These are phyloP conservation scores for Dactylellina parvicollis DNA, from an alignment of 2,329 filamentous ascomycete genomes.

Conservation along the genomic window DNA sequence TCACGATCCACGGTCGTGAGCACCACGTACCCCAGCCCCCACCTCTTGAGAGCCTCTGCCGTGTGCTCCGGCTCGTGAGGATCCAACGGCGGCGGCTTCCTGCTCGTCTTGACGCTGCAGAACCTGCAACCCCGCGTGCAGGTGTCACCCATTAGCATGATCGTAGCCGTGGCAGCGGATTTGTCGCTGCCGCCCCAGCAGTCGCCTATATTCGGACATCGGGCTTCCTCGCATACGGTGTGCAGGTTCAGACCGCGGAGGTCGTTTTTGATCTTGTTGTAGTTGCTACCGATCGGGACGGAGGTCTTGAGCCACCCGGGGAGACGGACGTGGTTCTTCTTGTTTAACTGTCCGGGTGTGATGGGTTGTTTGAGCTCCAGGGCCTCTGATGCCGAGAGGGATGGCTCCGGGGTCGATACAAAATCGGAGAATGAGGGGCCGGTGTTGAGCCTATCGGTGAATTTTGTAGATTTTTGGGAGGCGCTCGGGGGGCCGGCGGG, in stretches of 20 bases:
- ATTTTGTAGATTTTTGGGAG: slow-evolving; percentile 59
- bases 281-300: slow-evolving; percentile 85
- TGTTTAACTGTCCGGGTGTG: slow-evolving; percentile 67
- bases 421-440: slow-evolving; percentile 74
- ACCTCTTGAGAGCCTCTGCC: slow-evolving; percentile 87
- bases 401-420: slow-evolving; percentile 64
- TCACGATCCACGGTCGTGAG: slow-evolving; percentile 93
- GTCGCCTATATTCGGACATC: slow-evolving; percentile 96
- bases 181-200: slow-evolving; percentile 96
- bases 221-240: slow-evolving; percentile 94
- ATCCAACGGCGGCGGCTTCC: slow-evolving; percentile 80
- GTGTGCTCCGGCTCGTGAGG: slow-evolving; percentile 97
- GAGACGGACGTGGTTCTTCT: slow-evolving; percentile 75
- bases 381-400: slow-evolving; percentile 64
- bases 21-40: slow-evolving; percentile 96
- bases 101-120: slow-evolving; percentile 92
- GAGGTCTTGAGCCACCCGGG: slow-evolving; percentile 97
- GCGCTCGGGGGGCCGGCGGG: slow-evolving; percentile 1
- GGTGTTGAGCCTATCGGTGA: slow-evolving; percentile 72
- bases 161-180: slow-evolving; percentile 90
- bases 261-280: slow-evolving; percentile 94
- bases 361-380: slow-evolving; percentile 62
- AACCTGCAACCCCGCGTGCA: slow-evolving; percentile 96
- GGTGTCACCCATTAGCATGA: slow-evolving; percentile 99
- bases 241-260: slow-evolving; percentile 87